These are phyloP conservation scores for Glycyrrhiza uralensis DNA, from an alignment of 306 rosid genomes.

Conservation along the genomic window DNA sequence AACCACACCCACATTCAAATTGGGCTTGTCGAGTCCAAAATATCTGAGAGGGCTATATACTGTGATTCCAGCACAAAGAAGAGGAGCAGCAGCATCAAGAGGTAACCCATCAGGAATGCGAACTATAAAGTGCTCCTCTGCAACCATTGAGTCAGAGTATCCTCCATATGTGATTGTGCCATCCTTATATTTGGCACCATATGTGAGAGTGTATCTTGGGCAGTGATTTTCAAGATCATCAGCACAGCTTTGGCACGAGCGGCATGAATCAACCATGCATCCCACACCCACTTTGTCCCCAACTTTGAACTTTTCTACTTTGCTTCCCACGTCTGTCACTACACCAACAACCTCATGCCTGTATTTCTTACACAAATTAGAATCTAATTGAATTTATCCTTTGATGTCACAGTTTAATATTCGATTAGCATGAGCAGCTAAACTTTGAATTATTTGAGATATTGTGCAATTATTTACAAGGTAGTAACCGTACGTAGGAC, in stretches of 20 bases:
- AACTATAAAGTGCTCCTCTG: constrained; percentile 35
- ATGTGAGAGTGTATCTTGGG: constrained; percentile 19
- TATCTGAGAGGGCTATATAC: constrained; percentile 50
- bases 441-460: background rate
- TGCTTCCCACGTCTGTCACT: constrained; percentile 57
- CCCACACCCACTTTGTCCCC: constrained; percentile 65
- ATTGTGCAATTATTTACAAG: too few species aligned
- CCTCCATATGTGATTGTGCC: constrained; percentile 52
- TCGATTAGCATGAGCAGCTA: too few species aligned
- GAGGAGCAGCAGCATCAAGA: constrained; percentile 55
- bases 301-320: constrained; percentile 42
- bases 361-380: background rate
- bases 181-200: constrained; percentile 20
- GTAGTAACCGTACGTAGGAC: too few species aligned
- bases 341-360: constrained; percentile 55
- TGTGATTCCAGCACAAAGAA: constrained; percentile 65
- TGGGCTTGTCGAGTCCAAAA: constrained; percentile 44
- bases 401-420: background rate
- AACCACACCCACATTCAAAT: constrained; percentile 50
- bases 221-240: constrained; percentile 50
- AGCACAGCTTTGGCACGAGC: constrained; percentile 37
- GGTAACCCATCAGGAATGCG: constrained; percentile 38
- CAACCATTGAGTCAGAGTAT: constrained; percentile 49
- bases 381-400: background rate
- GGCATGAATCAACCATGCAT: constrained; percentile 47